These are phyloP conservation scores for Coniochaeta prunicola DNA, from an alignment of 2,329 filamentous ascomycete species.

Conservation along the genomic window DNA sequence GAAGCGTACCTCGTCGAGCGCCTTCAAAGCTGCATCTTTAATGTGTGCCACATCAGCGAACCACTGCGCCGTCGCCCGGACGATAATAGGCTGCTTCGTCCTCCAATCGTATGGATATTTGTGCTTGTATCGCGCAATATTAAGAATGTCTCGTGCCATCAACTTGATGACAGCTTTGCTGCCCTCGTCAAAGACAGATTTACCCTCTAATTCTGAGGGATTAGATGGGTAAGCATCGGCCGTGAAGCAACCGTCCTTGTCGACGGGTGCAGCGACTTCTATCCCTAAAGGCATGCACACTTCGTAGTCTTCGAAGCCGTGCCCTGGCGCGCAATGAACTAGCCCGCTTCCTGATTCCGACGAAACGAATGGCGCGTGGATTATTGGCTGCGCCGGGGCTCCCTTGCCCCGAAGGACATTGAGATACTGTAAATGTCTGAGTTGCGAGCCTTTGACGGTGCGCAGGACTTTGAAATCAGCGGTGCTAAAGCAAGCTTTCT, in stretches of 20 bases:
- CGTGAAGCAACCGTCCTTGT: slow-evolving; percentile 76
- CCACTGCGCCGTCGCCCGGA: slow-evolving; percentile 93
- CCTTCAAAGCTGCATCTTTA: slow-evolving; percentile 63
- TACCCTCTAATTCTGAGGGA: slow-evolving; percentile 58
- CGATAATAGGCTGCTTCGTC: slow-evolving; percentile 85
- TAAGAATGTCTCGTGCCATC: slow-evolving; percentile 58
- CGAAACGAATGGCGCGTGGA: slow-evolving; percentile 85
- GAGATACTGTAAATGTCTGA: slow-evolving; percentile 60
- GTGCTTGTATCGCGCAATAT: slow-evolving; percentile 66
- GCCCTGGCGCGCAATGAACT: slow-evolving; percentile 91
- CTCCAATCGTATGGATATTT: slow-evolving; percentile 99
- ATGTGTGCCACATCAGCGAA: slow-evolving; percentile 88
- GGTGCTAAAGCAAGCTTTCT: slow-evolving; percentile 41
- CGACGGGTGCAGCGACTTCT: slow-evolving; percentile 71
- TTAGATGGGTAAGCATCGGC: slow-evolving; percentile 67
- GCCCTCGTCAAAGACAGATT: slow-evolving; percentile 65
- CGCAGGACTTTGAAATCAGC: slow-evolving; percentile 36
- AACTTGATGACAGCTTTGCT: slow-evolving; percentile 62
- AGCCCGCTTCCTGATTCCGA: slow-evolving; percentile 85
- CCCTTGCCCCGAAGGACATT: slow-evolving; percentile 59
- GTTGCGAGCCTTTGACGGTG: slow-evolving; percentile 54
- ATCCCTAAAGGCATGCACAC: slow-evolving; percentile 67
- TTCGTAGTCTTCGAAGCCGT: slow-evolving; percentile 95
- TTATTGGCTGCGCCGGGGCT: slow-evolving; percentile 57
- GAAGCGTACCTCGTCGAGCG: slow-evolving; percentile 68